Conservation (phyloP, 805 yeast species). For the Saccharomycopsis lassenensis region DNA sequence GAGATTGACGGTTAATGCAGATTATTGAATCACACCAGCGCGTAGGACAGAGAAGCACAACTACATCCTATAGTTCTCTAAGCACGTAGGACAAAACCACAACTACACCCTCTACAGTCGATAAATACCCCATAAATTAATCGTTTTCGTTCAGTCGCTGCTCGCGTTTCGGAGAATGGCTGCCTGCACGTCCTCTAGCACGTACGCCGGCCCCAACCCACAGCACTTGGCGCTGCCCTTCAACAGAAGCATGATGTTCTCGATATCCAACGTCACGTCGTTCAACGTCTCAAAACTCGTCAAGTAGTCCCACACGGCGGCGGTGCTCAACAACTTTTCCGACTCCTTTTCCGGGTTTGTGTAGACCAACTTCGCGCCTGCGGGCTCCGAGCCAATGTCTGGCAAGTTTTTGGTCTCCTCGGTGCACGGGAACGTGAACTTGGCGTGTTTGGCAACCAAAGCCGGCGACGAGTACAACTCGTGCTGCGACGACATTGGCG, state of each 20-base stretch:
- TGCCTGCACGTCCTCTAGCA: conserved; percentile 3
- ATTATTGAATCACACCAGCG: too few species aligned
- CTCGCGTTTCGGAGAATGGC: too few species aligned
- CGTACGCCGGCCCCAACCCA: conserved; percentile 43
- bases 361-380: conserved; percentile 19
- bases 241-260: conserved; percentile 45
- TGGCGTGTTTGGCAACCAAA: too few species aligned
- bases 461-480: too few species aligned
- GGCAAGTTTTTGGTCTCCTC: neutral
- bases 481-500: too few species aligned
- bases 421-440: too few species aligned
- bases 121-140: too few species aligned
- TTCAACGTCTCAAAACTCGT: conserved; percentile 36
- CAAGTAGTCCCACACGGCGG: conserved; percentile 80
- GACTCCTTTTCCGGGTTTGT: conserved; percentile 20
- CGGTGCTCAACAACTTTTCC: conserved; percentile 49
- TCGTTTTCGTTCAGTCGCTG: too few species aligned
- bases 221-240: conserved; percentile 68
- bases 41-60: too few species aligned
- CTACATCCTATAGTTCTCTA: too few species aligned
- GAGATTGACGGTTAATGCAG: conserved; percentile 37
- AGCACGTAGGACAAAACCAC: neutral
- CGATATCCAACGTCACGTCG: conserved; percentile 40
- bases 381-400: neutral
- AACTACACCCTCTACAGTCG: too few species aligned